Conservation (phyloP, 768 basidiomycete species). For the Tricholoma saponaceum region DNA sequence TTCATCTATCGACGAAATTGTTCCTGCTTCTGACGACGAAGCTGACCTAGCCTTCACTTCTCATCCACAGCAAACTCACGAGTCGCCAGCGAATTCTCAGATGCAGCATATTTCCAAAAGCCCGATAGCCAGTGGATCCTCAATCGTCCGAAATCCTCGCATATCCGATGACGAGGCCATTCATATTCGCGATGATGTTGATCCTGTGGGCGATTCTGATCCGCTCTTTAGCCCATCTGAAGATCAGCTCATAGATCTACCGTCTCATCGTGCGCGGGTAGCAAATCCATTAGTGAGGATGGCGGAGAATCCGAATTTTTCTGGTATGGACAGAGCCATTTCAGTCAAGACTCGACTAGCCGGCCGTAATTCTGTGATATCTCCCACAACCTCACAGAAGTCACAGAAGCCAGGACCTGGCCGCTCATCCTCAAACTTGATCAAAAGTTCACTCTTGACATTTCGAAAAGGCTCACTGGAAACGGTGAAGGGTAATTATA, state of each 20-base stretch:
- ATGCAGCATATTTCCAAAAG: not conserved
- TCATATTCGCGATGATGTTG: not conserved
- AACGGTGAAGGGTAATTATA: conserved; percentile 44
- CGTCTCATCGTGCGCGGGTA: conserved; percentile 43
- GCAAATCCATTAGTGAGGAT: conserved; percentile 54
- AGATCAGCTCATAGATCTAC: conserved; percentile 12
- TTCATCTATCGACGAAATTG: conserved; percentile 21
- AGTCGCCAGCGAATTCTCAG: not conserved
- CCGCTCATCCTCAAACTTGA: conserved; percentile 42
- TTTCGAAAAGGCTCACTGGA: conserved; percentile 48
- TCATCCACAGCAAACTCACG: not conserved
- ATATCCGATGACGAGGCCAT: not conserved
- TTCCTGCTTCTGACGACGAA: conserved; percentile 32
- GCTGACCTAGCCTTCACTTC: conserved; percentile 15
- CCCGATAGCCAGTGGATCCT: not conserved
- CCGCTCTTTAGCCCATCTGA: conserved; percentile 10
- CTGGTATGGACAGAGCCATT: conserved; percentile 34
- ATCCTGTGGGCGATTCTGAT: not conserved
- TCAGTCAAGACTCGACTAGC: conserved; percentile 46
- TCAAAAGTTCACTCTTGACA: conserved; percentile 46
- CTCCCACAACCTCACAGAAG: conserved; percentile 6
- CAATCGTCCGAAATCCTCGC: not conserved
- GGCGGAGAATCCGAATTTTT: conserved; percentile 37
- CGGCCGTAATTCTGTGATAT: conserved; percentile 13
- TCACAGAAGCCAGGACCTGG: conserved; percentile 43